Base-by-base conservation (phyloP, 129 eudicot species). In the Flaveria bidentis region DNA sequence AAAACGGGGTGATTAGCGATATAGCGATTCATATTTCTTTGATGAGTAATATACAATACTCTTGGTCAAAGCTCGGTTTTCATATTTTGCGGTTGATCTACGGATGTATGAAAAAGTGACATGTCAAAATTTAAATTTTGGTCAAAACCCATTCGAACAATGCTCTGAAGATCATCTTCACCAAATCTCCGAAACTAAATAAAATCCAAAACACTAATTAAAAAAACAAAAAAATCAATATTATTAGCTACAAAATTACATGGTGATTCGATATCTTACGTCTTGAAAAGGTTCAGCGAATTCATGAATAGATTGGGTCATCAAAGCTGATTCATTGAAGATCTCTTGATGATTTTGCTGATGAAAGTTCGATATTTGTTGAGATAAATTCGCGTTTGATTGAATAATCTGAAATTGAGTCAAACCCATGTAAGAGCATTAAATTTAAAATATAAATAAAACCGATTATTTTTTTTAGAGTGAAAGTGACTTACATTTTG, bases 91-190 rank as follows among this genome's bases (percentile, higher is more conserved):
- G 80, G 76, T 75, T 78, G 93, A 76, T 82, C 81, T 9, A 6
- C 42, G 44, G 56, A 8, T 23, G 26, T 22, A 33, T 73, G 80
- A 50, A 78, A 78, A 70, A 78, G 47, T 18, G 82, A 47, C 13
- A 61, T 33, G 58, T 78, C 71, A 12, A 78, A 50, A 47, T 78
- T 69, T 44, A 80, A 61, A 76, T 84, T 83, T 77, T 86, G 89
- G 51, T 82, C 87, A 53, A 80, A 86, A 9, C 96, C 96, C 88
- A 85, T 92, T 46, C 85, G 93, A 23, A 90, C 98, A 69, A 92
- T 90, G 90, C 92, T 92, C 44, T 92, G 98, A 49, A 92, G 84
- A 58, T 92, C 98, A 42, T 88, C 96, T 70, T 90, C 92, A 28
- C 84, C 80, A 36, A 92, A 83, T 67, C 87, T 74, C 11, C 88